Evolutionary conservation across 371 early-diverging fungal species (phyloP), one percentile per base, ranked within the genome.

Genomic region (Actinomucor elegans): DNA sequence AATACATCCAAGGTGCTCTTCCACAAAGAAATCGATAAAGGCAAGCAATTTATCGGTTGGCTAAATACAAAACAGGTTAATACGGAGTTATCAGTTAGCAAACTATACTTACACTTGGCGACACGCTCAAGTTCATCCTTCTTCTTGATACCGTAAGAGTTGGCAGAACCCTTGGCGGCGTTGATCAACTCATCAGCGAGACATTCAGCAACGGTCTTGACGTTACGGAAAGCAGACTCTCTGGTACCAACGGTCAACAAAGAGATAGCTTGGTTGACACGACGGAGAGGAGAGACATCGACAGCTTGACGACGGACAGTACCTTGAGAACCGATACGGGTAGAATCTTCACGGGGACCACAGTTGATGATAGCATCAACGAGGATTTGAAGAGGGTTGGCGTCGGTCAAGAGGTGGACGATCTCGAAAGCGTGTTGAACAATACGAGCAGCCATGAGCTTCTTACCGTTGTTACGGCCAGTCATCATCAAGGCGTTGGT

Each of bases 401-500:
- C 87, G 77, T 97, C 98, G 69, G 99, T 98, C 78, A 97, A 87
- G 69, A 95, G 86, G 90, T 99, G 80, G 78, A 99, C 94, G 85
- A 99, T 99, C 80, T 97, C 95, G 75, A 99, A 99, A 58, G 99
- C 95, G 85, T 99, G 97, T 88, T 97, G 95, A 73, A 99, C 92
- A 70, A 98, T 96, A 72, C 97, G 96, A 64, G 92, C 92, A 70
- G 99, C 97, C 92, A 99, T 91, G 64, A 96, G 84, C 89, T 99
- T 99, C 93, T 99, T 99, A 69, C 99, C 99, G 90, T 96, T 99
- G 94, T 99, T 99, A 79, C 99, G 97, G 66, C 99, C 99, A 88
- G 98, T 94, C 95, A 98, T 99, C 99, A 99, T 99, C 61, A 99
- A 86, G 55, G 97, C 94, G 92, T 97, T 98, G 83, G 96, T 94